A percentile compares a stretch with the other conserved stretches of the same genome.
Evolutionary conservation across 2,329 filamentous ascomycete genomes (phyloP).

Genomic region (Microcyclospora tardicrescens): DNA sequence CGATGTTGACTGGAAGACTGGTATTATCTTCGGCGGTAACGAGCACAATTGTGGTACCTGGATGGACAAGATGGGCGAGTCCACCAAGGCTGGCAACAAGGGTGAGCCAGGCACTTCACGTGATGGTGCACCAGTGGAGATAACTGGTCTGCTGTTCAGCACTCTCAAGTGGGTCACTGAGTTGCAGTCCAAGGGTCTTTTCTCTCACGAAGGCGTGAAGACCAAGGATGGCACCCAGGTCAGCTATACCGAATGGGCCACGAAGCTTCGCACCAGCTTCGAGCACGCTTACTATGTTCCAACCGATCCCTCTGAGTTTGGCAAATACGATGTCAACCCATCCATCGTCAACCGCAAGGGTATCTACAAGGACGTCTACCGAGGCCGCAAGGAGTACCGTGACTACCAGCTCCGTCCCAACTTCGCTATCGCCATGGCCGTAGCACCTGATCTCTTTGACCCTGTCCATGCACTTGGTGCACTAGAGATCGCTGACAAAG

Average conservation of each 20-base stretch:
- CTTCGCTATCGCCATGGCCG: slow-evolving; percentile 90
- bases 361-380: slow-evolving; percentile 96
- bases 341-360: slow-evolving; percentile 75
- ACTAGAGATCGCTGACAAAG: slow-evolving; percentile 64
- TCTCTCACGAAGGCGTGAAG: slow-evolving; percentile 60
- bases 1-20: slow-evolving; percentile 79
- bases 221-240: slow-evolving; percentile 37
- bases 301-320: slow-evolving; percentile 53
- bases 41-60: slow-evolving; percentile 94
- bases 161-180: slow-evolving; percentile 65
- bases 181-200: slow-evolving; percentile 55
- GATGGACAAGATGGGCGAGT: slow-evolving; percentile 99
- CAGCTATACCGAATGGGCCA: slow-evolving; percentile 66
- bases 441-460: slow-evolving; percentile 78
- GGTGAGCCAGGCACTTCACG: slow-evolving; percentile 92
- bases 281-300: slow-evolving; percentile 89
- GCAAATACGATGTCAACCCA: slow-evolving; percentile 66
- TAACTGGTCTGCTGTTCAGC: slow-evolving; percentile 87
- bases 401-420: slow-evolving; percentile 95
- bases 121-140: slow-evolving; percentile 89
- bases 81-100: slow-evolving; percentile 76
- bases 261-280: slow-evolving; percentile 69
- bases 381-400: slow-evolving; percentile 86
- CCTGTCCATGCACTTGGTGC: slow-evolving; percentile 64
- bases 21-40: slow-evolving; percentile 86